Percentiles rank a stretch among this genome's conserved stretches.
Conservation (phyloP, 192 early-diverging fungal genomes). For the Podila clonocystis region DNA sequence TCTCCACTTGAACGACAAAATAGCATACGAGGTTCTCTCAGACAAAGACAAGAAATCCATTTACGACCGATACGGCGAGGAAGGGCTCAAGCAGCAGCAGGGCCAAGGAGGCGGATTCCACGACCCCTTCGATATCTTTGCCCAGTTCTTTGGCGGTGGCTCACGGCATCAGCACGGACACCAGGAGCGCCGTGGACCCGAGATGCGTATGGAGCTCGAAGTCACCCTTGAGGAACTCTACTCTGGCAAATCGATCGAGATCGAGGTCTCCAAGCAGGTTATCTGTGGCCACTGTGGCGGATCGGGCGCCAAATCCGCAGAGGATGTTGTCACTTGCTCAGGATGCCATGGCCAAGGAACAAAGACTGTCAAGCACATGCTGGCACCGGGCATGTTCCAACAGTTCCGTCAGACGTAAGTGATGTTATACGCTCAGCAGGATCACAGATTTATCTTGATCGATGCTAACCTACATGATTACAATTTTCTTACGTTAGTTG, state of each 20-base stretch:
- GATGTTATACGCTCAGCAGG: no score
- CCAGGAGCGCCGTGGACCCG: constrained; percentile 86
- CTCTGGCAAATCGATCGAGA: constrained; percentile 81
- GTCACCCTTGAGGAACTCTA: constrained; percentile 95
- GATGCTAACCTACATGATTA: neutral
- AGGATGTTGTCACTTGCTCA: constrained; percentile 87
- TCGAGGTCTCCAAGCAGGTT: constrained; percentile 95
- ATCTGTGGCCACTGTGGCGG: constrained; percentile 95
- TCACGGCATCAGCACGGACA: constrained; percentile 41
- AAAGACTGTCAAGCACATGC: constrained; percentile 81
- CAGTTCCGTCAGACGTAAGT: constrained; percentile 89
- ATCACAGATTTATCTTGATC: no score
- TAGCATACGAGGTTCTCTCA: constrained; percentile 93
- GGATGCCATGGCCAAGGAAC: constrained; percentile 85
- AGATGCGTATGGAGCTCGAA: constrained; percentile 78
- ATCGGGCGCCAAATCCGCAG: constrained; percentile 83
- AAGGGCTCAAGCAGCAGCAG: constrained; percentile 85
- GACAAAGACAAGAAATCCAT: constrained; percentile 93
- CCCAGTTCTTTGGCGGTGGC: constrained; percentile 83
- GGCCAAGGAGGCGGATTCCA: constrained; percentile 76
- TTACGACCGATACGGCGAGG: constrained; percentile 96
- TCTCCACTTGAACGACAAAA: neutral
- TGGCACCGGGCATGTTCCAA: constrained; percentile 95
- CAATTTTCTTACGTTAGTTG: constrained; percentile 65
- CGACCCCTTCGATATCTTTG: constrained; percentile 98